Evolutionary conservation across 2,329 filamentous ascomycete genomes (phyloP), one percentile per base, ranked within the genome.

Genomic region (Colletotrichum sp.): DNA sequence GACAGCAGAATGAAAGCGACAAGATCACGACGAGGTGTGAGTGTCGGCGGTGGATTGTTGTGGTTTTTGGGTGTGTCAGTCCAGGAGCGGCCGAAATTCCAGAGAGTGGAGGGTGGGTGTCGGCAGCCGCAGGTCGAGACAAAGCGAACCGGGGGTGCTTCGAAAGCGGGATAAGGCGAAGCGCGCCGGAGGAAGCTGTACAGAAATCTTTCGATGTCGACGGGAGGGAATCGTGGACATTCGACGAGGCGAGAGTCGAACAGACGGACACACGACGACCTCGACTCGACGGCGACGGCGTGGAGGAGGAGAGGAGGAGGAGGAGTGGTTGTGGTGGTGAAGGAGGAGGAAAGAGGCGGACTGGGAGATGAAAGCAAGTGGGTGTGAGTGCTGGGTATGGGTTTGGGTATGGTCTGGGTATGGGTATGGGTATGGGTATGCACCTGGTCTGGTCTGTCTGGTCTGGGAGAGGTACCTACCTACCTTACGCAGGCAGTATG

Each of bases 1-100:
- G 10, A 48, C 18, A 13, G 9, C 13, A 71, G 39, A 34, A 60
- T 64, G 26, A 71, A 75, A 69, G 65, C 55, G 70, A 52, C 60
- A 60, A 70, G 70, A 69, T 36, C 30, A 57, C 64, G 28, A 32
- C 70, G 64, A 59, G 43, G 60, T 18, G 59, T 68, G 68, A 24
- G 57, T 63, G 63, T 66, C 55, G 68, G 71, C 24, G 73, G 64
- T 68, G 70, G 73, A 63, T 76, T 76, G 66, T 75, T 74, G 36
- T 74, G 74, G 74, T 66, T 75, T 75, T 70, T 65, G 66, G 71
- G 34, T 60, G 71, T 74, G 34, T 68, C 48, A 55, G 66, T 75
- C 71, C 67, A 75, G 71, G 65, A 74, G 71, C 57, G 43, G 67
- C 64, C 68, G 72, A 72, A 76, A 77, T 77, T 77, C 72, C 75